Evolutionary conservation across 208 protist genomes (phyloP).

Genomic region (Trypanosoma theileri): DNA sequence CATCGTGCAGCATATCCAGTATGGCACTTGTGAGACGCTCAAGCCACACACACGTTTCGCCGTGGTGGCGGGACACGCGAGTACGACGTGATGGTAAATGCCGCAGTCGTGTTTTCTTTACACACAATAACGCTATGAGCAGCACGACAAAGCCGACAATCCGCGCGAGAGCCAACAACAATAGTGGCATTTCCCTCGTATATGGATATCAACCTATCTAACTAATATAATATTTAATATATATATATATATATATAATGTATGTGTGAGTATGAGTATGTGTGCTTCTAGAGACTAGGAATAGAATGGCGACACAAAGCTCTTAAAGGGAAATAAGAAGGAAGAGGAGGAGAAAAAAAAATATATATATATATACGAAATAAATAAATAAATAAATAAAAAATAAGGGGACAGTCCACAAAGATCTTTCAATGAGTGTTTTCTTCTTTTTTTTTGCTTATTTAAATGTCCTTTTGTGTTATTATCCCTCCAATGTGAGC

Average conservation of each 20-base stretch:
- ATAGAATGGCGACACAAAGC: no score
- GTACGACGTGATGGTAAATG: constrained; percentile 74
- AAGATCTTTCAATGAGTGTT: not conserved
- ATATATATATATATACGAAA: constrained; percentile 22
- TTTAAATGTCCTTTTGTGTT: no score
- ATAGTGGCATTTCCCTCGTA: not conserved
- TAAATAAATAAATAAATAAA: constrained; percentile 22
- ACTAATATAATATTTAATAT: not conserved
- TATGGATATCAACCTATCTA: constrained; percentile 14
- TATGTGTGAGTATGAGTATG: constrained; percentile 1
- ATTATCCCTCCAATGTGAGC: no score
- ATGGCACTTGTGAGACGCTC: constrained; percentile 62
- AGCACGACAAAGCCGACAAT: constrained; percentile 35
- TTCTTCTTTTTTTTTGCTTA: not conserved
- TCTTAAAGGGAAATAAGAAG: no score
- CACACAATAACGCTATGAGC: constrained; percentile 41
- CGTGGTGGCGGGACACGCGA: constrained; percentile 71
- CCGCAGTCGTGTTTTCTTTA: constrained; percentile 69
- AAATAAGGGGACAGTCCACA: not conserved
- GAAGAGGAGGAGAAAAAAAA: not conserved
- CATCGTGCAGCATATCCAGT: constrained; percentile 55
- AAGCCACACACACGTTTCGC: constrained; percentile 72
- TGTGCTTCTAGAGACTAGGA: not conserved
- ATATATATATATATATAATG: constrained; percentile 11
- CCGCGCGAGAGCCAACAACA: constrained; percentile 27